A percentile compares a stretch with the other conserved stretches of the same genome.
phyloP scores from a whole-genome alignment of 2,329 filamentous ascomycete genomes.

The Fusarium circinatum region DNA sequence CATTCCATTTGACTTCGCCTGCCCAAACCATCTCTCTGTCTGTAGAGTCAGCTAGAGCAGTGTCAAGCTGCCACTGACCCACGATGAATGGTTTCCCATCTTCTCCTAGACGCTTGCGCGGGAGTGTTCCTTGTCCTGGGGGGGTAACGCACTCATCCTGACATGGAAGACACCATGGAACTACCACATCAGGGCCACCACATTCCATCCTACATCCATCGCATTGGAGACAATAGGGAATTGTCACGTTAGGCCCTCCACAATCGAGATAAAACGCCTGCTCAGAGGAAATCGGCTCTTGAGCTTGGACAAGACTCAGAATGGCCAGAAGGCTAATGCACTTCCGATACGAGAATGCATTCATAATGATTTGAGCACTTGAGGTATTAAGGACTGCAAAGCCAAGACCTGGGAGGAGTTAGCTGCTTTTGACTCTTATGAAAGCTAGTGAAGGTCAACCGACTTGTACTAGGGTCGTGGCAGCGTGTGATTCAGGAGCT shows the following conservation, averaged over 20 bases:
- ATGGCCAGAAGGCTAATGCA: not conserved
- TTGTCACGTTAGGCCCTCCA: not conserved
- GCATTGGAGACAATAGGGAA: not conserved
- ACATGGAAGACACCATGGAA: not conserved
- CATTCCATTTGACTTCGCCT: not conserved
- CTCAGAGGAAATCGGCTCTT: not conserved
- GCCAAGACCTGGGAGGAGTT: not conserved
- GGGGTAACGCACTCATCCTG: rapidly evolving
- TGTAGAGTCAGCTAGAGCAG: rapidly evolving
- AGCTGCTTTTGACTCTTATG: not conserved
- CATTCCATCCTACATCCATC: not conserved
- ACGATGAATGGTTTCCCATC: not conserved
- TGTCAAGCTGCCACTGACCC: not conserved
- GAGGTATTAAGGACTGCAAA: rapidly evolving
- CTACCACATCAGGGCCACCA: not conserved
- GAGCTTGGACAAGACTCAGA: not conserved
- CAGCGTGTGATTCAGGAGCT: not conserved
- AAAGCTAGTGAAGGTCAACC: not conserved
- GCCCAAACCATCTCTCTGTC: not conserved
- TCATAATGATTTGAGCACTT: not conserved
- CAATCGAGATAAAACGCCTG: not conserved
- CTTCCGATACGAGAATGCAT: not conserved
- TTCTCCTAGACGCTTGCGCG: not conserved
- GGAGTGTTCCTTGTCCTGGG: not conserved
- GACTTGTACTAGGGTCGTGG: not conserved